Base-by-base conservation (phyloP, 2,329 filamentous ascomycete genomes). In the Podosphaera fusca region DNA sequence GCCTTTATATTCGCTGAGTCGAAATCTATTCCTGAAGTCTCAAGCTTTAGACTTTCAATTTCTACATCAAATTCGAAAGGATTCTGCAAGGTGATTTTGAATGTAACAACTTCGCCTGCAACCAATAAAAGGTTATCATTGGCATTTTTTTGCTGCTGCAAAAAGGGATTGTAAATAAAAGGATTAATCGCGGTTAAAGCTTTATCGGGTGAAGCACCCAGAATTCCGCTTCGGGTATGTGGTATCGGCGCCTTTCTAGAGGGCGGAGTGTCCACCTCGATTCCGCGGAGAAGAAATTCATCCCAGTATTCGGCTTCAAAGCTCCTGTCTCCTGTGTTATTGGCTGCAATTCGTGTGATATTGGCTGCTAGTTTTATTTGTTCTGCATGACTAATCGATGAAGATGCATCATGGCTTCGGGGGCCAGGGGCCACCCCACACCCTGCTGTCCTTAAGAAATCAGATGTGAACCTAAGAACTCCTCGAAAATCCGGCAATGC, bases 101-200 rank as follows among this genome's bases (percentile, higher is more conserved):
- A 95, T 3, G 77, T 80, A 1, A 85, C 82, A 58, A 78, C 71
- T 68, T 96, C 89, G 14, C 81, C 82, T 3, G 86, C 81, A 29
- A 96, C 85, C 35, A 95, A 73, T 0, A 87, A 77, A 58, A 76
- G 76, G 58, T 88, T 81, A 1, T 75, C 73, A 21, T 72, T 72
- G 31, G 76, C 75, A 55, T 82, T 75, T 47, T 79, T 76, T 0
- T 75, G 70, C 56, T 76, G 75, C 68, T 88, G 87, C 29, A 88
- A 71, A 65, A 95, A 96, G 0, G 92, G 87, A 65, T 95, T 95
- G 67, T 96, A 94, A 58, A 98, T 85, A 63, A 98, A 95, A 0
- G 92, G 92, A 60, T 92, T 87, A 61, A 75, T 71, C 58, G 69
- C 65, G 56, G 70, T 70, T 46, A 72, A 67, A 47, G 67, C 66